Conservation (phyloP, 306 rosid species). For the Trifolium pratense region DNA sequence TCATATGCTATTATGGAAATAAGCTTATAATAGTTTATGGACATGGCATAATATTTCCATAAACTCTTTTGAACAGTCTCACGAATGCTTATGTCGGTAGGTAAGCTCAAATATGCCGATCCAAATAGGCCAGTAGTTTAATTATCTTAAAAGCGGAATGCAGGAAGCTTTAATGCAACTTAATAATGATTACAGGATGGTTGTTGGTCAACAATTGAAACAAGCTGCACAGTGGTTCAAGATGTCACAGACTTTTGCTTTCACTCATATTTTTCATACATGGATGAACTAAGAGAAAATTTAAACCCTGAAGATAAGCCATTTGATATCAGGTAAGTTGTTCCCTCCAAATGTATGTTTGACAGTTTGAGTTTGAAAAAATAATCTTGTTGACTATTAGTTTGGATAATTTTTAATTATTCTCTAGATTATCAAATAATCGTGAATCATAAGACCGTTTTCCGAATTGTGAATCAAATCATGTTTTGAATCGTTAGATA, state of each 20-base stretch:
- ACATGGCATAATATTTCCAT: too few relatives aligned
- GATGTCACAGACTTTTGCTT: constrained; percentile 80
- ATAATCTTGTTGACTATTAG: neutral
- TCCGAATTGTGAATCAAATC: neutral
- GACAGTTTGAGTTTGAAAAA: constrained; percentile 5
- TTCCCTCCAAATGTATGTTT: neutral
- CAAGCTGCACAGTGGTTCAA: constrained; percentile 64
- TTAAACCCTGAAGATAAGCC: constrained; percentile 65
- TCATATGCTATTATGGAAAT: too few relatives aligned
- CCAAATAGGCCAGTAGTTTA: too few relatives aligned
- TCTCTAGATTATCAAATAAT: neutral
- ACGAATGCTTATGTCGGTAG: too few relatives aligned
- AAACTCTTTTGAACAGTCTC: too few relatives aligned
- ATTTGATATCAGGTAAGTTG: constrained; percentile 59
- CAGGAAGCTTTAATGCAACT: too few relatives aligned
- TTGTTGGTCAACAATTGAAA: constrained; percentile 68
- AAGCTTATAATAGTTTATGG: too few relatives aligned
- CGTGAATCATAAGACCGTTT: neutral
- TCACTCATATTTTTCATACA: constrained; percentile 83
- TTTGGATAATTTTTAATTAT: neutral
- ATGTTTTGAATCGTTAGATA: neutral
- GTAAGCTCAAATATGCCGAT: too few relatives aligned
- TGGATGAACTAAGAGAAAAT: constrained; percentile 77
- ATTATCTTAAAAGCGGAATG: too few relatives aligned
- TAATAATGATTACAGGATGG: constrained; percentile 63